Percentiles rank a stretch among this genome's conserved stretches.
phyloP scores from a whole-genome alignment of 2,329 filamentous ascomycete genomes.

The Venturia asperata region DNA sequence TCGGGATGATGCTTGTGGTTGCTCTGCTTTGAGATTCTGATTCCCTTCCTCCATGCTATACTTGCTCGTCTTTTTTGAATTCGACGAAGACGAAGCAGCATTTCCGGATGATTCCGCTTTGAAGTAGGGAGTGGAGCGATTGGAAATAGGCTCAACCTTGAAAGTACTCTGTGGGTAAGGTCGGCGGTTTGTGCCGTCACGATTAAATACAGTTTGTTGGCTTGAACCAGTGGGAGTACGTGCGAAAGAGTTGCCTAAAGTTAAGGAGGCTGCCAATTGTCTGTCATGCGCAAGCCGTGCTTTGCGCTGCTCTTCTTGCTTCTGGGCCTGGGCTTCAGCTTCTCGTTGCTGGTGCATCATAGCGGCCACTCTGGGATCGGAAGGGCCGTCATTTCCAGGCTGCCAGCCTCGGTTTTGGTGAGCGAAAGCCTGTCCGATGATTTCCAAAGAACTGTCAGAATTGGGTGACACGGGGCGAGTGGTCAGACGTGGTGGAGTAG shows the following conservation, averaged over 20 bases:
- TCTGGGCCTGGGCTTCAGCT: conserved; percentile 1
- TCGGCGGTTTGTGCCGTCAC: conserved; percentile 10
- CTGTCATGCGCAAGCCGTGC: conserved; percentile 3
- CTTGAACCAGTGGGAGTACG: background rate
- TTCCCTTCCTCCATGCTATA: background rate
- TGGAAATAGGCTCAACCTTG: background rate
- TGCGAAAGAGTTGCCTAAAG: background rate
- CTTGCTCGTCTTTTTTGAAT: background rate
- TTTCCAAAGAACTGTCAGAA: conserved; percentile 5
- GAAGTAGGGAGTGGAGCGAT: background rate
- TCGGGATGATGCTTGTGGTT: background rate
- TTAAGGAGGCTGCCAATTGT: background rate
- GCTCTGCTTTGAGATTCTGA: background rate
- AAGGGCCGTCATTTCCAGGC: background rate
- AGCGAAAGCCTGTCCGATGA: conserved; percentile 4
- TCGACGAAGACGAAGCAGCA: background rate
- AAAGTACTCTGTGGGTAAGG: background rate
- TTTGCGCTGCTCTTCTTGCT: background rate
- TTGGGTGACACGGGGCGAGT: conserved; percentile 1
- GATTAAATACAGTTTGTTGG: conserved; percentile 8
- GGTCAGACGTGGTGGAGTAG: background rate
- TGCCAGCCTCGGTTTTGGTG: conserved; percentile 2
- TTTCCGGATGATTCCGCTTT: background rate
- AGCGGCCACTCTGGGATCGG: conserved; percentile 2
- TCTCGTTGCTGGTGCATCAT: background rate